These are phyloP conservation scores for Cercospora beticola DNA, from an alignment of 2,329 filamentous ascomycete genomes.

Conservation along the genomic window DNA sequence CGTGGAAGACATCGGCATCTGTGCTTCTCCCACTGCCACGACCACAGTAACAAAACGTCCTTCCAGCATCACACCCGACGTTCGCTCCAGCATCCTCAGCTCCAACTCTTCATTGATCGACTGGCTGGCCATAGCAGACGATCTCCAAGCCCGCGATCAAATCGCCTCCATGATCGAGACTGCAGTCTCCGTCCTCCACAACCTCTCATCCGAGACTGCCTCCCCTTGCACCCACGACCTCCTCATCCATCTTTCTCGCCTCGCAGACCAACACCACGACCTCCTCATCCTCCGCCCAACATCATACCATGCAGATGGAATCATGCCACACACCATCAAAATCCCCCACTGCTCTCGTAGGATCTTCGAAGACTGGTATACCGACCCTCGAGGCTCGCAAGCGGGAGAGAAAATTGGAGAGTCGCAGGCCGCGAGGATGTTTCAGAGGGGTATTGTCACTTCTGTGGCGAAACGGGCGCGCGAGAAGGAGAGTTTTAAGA, in stretches of 20 bases:
- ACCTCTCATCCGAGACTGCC: constrained; percentile 23
- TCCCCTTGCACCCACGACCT: constrained; percentile 28
- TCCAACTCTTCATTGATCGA: constrained; percentile 22
- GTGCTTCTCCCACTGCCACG: constrained; percentile 8
- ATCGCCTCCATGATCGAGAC: constrained; percentile 13
- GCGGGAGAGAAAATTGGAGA: constrained; percentile 9
- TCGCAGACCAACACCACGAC: constrained; percentile 30
- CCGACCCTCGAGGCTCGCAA: constrained; percentile 5
- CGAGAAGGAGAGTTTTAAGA: constrained; percentile 9
- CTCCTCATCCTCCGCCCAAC: constrained; percentile 31
- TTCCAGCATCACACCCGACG: not conserved
- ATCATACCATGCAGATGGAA: constrained; percentile 24
- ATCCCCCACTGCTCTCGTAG: constrained; percentile 28
- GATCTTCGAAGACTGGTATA: constrained; percentile 29
- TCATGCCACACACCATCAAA: constrained; percentile 22
- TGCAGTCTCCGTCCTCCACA: constrained; percentile 13
- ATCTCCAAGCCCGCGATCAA: constrained; percentile 19
- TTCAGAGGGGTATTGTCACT: constrained; percentile 22
- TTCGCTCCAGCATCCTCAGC: not conserved
- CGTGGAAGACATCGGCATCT: constrained; percentile 26
- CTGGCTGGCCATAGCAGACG: constrained; percentile 33
- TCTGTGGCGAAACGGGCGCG: constrained; percentile 20
- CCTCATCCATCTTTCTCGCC: constrained; percentile 27
- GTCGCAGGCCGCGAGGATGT: constrained; percentile 15
- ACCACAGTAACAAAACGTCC: not conserved